Percentiles rank a stretch among this genome's conserved stretches.
Conservation (phyloP, 768 basidiomycete species). For the Pisolithus sp. region DNA sequence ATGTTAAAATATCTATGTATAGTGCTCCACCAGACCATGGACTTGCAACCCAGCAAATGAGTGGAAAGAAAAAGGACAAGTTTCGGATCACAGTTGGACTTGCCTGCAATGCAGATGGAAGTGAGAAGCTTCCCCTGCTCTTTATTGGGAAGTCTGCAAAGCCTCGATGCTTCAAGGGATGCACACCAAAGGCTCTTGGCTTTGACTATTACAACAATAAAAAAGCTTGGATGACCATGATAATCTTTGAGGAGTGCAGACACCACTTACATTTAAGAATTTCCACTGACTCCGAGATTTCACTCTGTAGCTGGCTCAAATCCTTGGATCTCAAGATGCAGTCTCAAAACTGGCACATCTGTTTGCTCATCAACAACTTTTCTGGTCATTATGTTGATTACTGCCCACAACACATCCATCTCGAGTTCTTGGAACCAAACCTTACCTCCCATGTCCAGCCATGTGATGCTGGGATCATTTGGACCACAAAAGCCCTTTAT, state of each 20-base stretch:
- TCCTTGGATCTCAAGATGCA: conserved; percentile 12
- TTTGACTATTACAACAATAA: neutral
- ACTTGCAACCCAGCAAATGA: conserved; percentile 12
- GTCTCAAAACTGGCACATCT: conserved; percentile 6
- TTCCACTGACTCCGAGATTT: neutral
- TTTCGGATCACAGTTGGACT: conserved; percentile 9
- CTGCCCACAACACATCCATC: conserved; percentile 1
- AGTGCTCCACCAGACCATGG: conserved; percentile 10
- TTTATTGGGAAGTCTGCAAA: neutral
- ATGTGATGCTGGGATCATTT: conserved; percentile 2
- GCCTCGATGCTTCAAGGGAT: neutral
- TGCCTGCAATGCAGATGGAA: conserved; percentile 4
- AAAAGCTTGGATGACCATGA: conserved; percentile 32
- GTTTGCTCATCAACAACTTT: conserved; percentile 5
- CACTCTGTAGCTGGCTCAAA: conserved; percentile 18
- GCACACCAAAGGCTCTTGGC: neutral
- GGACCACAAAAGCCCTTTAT: conserved; percentile 22
- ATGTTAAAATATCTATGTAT: too few species aligned
- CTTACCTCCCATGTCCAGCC: neutral
- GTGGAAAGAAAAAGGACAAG: conserved; percentile 13
- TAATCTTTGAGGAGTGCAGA: conserved; percentile 29
- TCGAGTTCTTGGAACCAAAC: neutral
- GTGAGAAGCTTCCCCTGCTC: neutral
- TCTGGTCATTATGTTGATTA: conserved; percentile 2
- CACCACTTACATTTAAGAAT: neutral